Evolutionary conservation across 306 rosid species (phyloP).

Genomic region (Adenanthera pavonina): DNA sequence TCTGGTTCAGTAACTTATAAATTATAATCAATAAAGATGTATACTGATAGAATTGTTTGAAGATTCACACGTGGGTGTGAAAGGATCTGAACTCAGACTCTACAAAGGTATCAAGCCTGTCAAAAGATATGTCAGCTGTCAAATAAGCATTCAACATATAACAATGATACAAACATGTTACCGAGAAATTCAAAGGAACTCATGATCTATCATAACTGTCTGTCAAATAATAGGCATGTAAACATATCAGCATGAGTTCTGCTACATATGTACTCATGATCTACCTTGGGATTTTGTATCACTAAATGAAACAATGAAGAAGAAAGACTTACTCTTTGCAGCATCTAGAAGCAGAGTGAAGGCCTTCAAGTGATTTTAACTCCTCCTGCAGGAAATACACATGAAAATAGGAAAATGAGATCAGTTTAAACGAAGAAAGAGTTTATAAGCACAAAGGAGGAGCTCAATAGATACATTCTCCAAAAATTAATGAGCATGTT

Average conservation of each 20-base stretch:
- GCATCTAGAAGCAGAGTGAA: constrained; percentile 54
- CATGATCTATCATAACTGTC: not conserved
- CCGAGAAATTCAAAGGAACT: not conserved
- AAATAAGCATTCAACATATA: constrained; percentile 9
- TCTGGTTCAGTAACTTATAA: not conserved
- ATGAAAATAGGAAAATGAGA: constrained; percentile 19
- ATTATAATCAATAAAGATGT: not conserved
- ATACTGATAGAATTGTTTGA: not conserved
- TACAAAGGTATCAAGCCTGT: constrained; percentile 50
- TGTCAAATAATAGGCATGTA: no score
- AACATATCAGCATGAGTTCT: not conserved
- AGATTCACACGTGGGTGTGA: constrained; percentile 47
- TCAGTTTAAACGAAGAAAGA: not conserved
- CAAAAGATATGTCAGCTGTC: not conserved
- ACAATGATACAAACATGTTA: constrained; percentile 6
- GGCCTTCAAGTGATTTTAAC: constrained; percentile 50
- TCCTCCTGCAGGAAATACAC: constrained; percentile 47
- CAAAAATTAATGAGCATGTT: no score
- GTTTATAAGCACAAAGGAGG: not conserved
- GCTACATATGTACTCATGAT: not conserved
- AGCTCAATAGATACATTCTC: not conserved
- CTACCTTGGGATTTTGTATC: not conserved
- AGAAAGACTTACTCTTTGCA: constrained; percentile 50
- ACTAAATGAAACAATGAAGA: not conserved
- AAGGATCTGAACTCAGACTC: constrained; percentile 50